A percentile compares a stretch with the other conserved stretches of the same genome.
Evolutionary conservation across 1,139 yeast genomes (phyloP).

Genomic region (Arxiozyma slooffiae): DNA sequence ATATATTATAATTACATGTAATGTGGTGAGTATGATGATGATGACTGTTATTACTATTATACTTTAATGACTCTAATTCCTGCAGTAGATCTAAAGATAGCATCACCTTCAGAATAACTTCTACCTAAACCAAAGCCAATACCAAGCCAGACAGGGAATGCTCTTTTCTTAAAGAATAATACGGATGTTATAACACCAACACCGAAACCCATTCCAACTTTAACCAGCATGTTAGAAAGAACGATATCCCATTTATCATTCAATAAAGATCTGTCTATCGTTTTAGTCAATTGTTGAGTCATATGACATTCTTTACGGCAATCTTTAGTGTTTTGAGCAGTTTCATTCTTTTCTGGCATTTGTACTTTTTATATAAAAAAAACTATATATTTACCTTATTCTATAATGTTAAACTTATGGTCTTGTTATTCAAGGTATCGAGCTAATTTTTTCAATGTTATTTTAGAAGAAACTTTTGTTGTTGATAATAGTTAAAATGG

Average conservation of each 20-base stretch:
- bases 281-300: not conserved
- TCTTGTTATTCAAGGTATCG: not conserved
- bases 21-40: not conserved
- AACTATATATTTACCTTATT: not conserved
- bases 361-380: not conserved
- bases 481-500: too few species aligned
- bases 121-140: conserved; percentile 94
- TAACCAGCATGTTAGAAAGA: conserved; percentile 84
- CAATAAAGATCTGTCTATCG: conserved; percentile 38
- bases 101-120: conserved; percentile 96
- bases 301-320: not conserved
- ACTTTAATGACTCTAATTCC: conserved; percentile 68
- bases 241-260: conserved; percentile 96
- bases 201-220: conserved; percentile 96
- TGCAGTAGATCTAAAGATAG: conserved; percentile 76
- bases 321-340: not conserved
- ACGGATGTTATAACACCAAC: conserved; percentile 95
- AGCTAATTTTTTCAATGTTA: too few species aligned
- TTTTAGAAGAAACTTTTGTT: too few species aligned
- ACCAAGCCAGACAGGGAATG: conserved; percentile 96
- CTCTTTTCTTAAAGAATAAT: conserved; percentile 79
- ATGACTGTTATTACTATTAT: conserved; percentile 22
- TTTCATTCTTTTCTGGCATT: conserved; percentile 6
- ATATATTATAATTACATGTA: not conserved
- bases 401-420: not conserved